These are phyloP conservation scores for Solanum phureja DNA, from an alignment of 257 asterid genomes.

Conservation along the genomic window DNA sequence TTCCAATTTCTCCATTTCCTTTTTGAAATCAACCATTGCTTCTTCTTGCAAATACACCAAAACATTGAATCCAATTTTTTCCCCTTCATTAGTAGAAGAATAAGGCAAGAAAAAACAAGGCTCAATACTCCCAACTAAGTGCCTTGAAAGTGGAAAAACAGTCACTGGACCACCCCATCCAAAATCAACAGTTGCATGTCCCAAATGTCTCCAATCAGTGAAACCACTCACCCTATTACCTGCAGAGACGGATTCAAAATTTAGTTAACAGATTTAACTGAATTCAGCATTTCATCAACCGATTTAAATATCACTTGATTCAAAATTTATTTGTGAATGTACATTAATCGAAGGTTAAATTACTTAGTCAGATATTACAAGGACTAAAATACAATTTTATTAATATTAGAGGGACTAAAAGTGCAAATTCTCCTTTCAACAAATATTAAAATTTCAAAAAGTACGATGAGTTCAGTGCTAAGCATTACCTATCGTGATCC, in stretches of 20 bases:
- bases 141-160: conserved; percentile 56
- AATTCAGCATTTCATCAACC: not conserved
- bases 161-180: conserved; percentile 84
- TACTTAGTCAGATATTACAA: not conserved
- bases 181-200: conserved; percentile 71
- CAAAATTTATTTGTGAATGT: not conserved
- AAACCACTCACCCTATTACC: conserved; percentile 68
- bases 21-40: conserved; percentile 24
- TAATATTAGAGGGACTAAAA: not conserved
- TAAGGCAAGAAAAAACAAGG: conserved; percentile 68
- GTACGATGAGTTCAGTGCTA: not conserved
- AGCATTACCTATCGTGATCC: conserved; percentile 32
- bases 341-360: not conserved
- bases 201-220: conserved; percentile 91
- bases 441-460: not conserved
- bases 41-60: conserved; percentile 57
- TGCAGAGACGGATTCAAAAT: not conserved
- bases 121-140: conserved; percentile 58
- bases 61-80: conserved; percentile 41
- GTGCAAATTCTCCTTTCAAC: not conserved
- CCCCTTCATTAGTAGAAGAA: conserved; percentile 22
- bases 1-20: conserved; percentile 36
- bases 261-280: not conserved
- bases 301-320: too few relatives aligned
- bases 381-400: not conserved